These are phyloP conservation scores for Russula vinacea DNA, from an alignment of 768 basidiomycete species.

Conservation along the genomic window DNA sequence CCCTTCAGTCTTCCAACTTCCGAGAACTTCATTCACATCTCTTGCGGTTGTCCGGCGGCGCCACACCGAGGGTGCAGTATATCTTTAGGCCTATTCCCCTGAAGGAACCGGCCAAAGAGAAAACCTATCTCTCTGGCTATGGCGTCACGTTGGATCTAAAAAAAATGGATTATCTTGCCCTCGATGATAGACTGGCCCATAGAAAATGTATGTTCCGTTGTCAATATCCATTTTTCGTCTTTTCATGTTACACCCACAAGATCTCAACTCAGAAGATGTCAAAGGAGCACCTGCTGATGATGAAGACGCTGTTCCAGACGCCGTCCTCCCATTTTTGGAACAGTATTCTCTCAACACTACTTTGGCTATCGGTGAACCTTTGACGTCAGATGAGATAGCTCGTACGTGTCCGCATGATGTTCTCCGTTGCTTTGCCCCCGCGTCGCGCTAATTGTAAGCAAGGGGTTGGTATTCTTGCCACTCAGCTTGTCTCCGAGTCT, in stretches of 20 bases:
- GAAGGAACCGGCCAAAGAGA: constrained; percentile 27
- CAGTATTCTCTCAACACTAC: constrained; percentile 38
- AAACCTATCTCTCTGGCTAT: constrained; percentile 73
- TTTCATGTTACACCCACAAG: constrained; percentile 1
- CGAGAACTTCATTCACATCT: constrained; percentile 66
- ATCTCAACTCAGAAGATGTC: constrained; percentile 14
- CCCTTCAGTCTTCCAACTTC: constrained; percentile 63
- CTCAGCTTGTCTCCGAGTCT: constrained; percentile 70
- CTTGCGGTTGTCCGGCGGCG: constrained; percentile 45
- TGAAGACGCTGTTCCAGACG: constrained; percentile 21
- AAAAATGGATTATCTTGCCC: constrained; percentile 93
- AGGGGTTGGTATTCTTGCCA: constrained; percentile 70
- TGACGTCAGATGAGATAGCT: constrained; percentile 52
- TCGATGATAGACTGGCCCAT: constrained; percentile 73
- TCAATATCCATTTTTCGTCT: neutral
- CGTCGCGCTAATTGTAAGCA: constrained; percentile 39
- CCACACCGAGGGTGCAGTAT: constrained; percentile 58
- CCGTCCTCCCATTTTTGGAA: constrained; percentile 20
- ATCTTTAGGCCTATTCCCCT: constrained; percentile 69
- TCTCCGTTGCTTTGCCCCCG: constrained; percentile 32
- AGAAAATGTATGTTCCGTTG: constrained; percentile 28
- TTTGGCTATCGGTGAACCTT: constrained; percentile 44
- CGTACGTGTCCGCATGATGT: constrained; percentile 18
- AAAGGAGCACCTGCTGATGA: constrained; percentile 21
- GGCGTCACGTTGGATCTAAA: constrained; percentile 92